A percentile compares a stretch with the other conserved stretches of the same genome.
phyloP scores from a whole-genome alignment of 2,329 filamentous ascomycete genomes.

The Aureobasidium lini region DNA sequence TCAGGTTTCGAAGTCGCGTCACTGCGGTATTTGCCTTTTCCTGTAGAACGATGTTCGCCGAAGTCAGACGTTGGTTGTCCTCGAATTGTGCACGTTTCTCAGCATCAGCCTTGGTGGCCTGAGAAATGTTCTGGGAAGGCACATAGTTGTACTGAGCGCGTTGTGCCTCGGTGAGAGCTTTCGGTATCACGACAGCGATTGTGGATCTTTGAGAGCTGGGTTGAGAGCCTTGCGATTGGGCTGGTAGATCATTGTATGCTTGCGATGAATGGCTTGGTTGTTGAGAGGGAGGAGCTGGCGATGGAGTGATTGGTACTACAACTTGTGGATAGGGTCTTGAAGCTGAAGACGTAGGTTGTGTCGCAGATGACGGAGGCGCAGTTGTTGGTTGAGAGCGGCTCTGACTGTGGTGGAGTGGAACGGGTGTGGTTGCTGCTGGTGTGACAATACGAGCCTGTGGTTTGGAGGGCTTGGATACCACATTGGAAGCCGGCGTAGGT shows the following conservation, averaged over 20 bases:
- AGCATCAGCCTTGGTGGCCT: background rate
- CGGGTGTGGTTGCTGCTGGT: background rate
- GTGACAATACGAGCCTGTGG: background rate
- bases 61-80: conserved; percentile 10
- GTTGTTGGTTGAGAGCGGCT: background rate
- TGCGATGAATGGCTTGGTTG: background rate
- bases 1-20: conserved; percentile 59
- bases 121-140: background rate
- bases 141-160: conserved; percentile 24
- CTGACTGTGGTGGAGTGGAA: background rate
- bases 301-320: background rate
- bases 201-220: background rate
- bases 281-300: background rate
- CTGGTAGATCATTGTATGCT: background rate
- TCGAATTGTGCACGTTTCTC: conserved; percentile 5
- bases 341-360: background rate
- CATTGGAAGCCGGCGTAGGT: background rate
- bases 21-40: conserved; percentile 72
- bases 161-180: conserved; percentile 24
- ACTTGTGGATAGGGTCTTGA: background rate
- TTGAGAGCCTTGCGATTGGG: background rate
- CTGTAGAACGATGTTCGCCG: conserved; percentile 58
- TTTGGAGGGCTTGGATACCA: background rate
- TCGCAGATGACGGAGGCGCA: background rate
- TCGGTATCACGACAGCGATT: conserved; percentile 19